Percentiles rank a stretch among this genome's conserved stretches.
Conservation (phyloP, 306 rosid genomes). For the Lathyrus aphaca region DNA sequence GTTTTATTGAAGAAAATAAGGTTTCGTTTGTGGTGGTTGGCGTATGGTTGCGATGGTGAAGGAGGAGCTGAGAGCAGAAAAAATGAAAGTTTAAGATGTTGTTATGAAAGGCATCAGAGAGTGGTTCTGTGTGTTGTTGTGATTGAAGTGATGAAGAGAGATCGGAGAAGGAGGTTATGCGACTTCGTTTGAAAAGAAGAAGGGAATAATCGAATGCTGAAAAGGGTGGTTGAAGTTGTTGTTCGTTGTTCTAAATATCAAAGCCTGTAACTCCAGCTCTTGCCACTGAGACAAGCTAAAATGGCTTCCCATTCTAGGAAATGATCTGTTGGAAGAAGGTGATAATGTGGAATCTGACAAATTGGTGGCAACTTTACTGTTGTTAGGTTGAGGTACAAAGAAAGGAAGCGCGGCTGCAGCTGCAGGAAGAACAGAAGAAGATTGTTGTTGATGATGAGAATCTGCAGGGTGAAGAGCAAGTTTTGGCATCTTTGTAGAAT, state of each 20-base stretch:
- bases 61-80: too few relatives aligned
- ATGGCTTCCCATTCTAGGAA: constrained; percentile 73
- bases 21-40: too few relatives aligned
- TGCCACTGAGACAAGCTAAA: constrained; percentile 93
- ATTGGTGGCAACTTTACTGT: constrained; percentile 49
- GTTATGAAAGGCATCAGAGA: too few relatives aligned
- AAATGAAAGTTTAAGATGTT: too few relatives aligned
- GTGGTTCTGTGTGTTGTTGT: too few relatives aligned
- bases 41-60: too few relatives aligned
- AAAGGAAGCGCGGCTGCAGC: constrained; percentile 79
- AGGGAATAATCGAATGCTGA: too few relatives aligned
- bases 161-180: too few relatives aligned
- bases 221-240: too few relatives aligned
- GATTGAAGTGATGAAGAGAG: too few relatives aligned
- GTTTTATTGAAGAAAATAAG: too few relatives aligned
- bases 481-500: constrained; percentile 84
- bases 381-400: constrained; percentile 63
- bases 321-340: constrained; percentile 41
- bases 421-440: constrained; percentile 49
- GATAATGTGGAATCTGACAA: constrained; percentile 63
- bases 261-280: constrained; percentile 93
- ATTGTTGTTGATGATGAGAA: constrained; percentile 56
- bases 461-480: constrained; percentile 47
- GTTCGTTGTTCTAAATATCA: constrained; percentile 87
- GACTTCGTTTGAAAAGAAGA: too few relatives aligned